Conservation (phyloP, 176 grass and related monocot species). For the Panicum miliaceum region DNA sequence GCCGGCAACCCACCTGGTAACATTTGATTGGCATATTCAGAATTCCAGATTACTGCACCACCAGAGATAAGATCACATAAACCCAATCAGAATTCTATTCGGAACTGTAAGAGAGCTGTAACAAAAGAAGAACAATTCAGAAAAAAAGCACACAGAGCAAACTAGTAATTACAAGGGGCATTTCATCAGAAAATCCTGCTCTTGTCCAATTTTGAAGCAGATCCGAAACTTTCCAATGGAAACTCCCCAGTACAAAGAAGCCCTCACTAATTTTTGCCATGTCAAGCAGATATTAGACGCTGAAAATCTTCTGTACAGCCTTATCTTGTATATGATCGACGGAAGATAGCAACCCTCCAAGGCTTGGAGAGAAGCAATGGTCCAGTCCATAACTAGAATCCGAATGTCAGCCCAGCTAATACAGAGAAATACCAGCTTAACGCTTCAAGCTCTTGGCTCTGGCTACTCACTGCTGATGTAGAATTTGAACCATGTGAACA, state of each 20-base stretch:
- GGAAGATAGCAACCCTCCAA: slow-evolving; percentile 1
- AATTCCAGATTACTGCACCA: no score
- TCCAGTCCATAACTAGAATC: slow-evolving; percentile 24
- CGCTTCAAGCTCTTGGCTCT: not conserved
- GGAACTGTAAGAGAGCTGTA: no score
- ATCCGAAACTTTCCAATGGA: not conserved
- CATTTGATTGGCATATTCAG: no score
- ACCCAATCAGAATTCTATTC: no score
- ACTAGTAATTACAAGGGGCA: not conserved
- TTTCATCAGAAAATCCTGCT: not conserved
- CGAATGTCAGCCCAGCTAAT: slow-evolving; percentile 7
- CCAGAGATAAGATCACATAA: no score
- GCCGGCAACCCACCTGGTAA: no score
- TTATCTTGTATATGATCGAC: not conserved
- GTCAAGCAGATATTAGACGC: not conserved
- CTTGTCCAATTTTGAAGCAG: not conserved
- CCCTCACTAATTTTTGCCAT: not conserved
- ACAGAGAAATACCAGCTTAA: not conserved
- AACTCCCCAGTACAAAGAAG: not conserved
- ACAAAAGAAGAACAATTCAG: no score
- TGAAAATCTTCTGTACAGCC: not conserved
- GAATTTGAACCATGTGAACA: slow-evolving; percentile 4
- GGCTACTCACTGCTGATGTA: not conserved
- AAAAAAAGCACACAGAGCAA: no score
- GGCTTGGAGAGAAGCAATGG: not conserved